phyloP scores from a whole-genome alignment of 352 stramenopile genomes.

The Globisporangium paddicum region DNA sequence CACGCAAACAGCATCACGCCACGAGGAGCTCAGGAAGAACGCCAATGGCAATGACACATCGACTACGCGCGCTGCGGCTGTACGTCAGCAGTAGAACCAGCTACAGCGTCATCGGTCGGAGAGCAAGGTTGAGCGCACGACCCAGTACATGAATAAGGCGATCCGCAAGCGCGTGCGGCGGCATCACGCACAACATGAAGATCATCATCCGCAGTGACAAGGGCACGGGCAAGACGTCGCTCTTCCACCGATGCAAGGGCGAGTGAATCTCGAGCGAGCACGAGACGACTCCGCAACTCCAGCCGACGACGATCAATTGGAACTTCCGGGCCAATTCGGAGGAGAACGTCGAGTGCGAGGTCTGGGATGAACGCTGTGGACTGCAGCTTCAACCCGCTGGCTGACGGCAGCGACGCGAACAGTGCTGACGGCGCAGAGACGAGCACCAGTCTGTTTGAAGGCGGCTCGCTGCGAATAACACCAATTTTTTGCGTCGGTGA shows the following conservation, averaged over 20 bases:
- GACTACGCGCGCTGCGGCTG: not conserved
- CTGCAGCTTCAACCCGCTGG: slow-evolving; percentile 39
- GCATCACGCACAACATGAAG: slow-evolving; percentile 92
- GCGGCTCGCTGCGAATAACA: slow-evolving; percentile 5
- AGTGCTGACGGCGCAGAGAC: not conserved
- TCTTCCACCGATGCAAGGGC: slow-evolving; percentile 83
- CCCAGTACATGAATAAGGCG: slow-evolving; percentile 79
- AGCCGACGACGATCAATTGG: slow-evolving; percentile 88
- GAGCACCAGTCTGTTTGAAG: slow-evolving; percentile 22
- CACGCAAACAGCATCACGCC: not conserved
- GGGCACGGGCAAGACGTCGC: slow-evolving; percentile 86
- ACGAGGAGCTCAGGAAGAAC: not conserved
- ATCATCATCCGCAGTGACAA: slow-evolving; percentile 78
- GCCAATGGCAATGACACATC: not conserved
- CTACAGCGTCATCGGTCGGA: slow-evolving; percentile 5
- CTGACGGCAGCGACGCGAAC: slow-evolving; percentile 8
- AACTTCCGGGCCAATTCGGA: slow-evolving; percentile 56
- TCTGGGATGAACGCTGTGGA: slow-evolving; percentile 93
- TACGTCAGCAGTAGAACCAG: not conserved
- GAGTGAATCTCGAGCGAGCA: slow-evolving; percentile 67
- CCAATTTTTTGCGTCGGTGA: slow-evolving; percentile 14
- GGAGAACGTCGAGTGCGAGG: slow-evolving; percentile 87
- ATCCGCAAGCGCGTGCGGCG: slow-evolving; percentile 75
- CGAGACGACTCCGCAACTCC: slow-evolving; percentile 77
- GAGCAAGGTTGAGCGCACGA: slow-evolving; percentile 43